Conservation (phyloP, 108 stramenopile species). For the Nitzschia palea region DNA sequence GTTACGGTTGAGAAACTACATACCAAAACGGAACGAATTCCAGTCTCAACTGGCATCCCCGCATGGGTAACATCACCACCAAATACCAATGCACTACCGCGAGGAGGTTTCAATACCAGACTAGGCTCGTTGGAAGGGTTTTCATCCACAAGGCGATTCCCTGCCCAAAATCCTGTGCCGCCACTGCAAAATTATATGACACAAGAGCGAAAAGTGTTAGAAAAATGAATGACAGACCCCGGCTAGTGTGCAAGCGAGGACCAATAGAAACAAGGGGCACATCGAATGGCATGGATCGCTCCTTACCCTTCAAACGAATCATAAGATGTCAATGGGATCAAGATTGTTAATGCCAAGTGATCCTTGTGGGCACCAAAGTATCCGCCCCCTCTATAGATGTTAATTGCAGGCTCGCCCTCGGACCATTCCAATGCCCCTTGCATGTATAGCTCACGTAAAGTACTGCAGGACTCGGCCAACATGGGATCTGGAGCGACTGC, state of each 20-base stretch:
- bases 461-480: slow-evolving; percentile 5
- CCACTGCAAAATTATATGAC: slow-evolving; percentile 10
- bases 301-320: slow-evolving; percentile 22
- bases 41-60: slow-evolving; percentile 25
- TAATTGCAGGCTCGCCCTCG: slow-evolving; percentile 44
- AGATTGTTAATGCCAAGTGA: slow-evolving; percentile 34
- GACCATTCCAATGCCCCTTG: slow-evolving; percentile 28
- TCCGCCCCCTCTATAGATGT: slow-evolving; percentile 30
- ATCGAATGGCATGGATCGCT: neutral
- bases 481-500: slow-evolving; percentile 1
- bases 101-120: slow-evolving; percentile 24
- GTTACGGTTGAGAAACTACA: slow-evolving; percentile 29
- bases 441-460: slow-evolving; percentile 24
- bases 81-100: slow-evolving; percentile 39
- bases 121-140: slow-evolving; percentile 11
- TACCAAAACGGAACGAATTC: slow-evolving; percentile 30
- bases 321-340: slow-evolving; percentile 30
- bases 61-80: slow-evolving; percentile 46
- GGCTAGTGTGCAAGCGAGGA: neutral
- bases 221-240: neutral
- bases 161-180: slow-evolving; percentile 34
- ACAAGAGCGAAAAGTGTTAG: neutral
- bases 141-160: slow-evolving; percentile 31
- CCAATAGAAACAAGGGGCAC: neutral
- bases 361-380: slow-evolving; percentile 43